These are phyloP conservation scores for Leishmania martiniquensis DNA, from an alignment of 208 protist species.

Conservation along the genomic window DNA sequence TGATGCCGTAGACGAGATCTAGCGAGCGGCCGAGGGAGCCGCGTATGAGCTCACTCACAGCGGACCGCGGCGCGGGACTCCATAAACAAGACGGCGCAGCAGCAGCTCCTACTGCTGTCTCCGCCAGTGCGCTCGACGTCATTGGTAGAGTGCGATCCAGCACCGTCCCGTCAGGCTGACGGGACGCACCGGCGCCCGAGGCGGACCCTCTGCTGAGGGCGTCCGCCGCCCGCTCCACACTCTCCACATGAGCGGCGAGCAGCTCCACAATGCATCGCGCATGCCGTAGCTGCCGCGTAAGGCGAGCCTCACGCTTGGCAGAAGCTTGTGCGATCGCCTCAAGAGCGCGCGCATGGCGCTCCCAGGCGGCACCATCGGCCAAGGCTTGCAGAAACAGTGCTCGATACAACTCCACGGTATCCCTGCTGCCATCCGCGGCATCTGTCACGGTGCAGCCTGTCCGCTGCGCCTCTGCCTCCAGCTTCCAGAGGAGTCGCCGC, in stretches of 20 bases:
- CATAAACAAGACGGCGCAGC: neutral
- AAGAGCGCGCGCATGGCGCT: slow-evolving; percentile 11
- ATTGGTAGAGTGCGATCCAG: neutral
- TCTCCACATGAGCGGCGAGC: slow-evolving; percentile 16
- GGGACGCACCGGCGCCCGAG: neutral
- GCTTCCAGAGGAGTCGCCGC: slow-evolving; percentile 2
- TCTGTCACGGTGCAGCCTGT: neutral
- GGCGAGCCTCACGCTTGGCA: slow-evolving; percentile 10
- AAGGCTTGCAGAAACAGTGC: slow-evolving; percentile 26
- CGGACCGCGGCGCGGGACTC: slow-evolving; percentile 1
- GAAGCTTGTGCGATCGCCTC: slow-evolving; percentile 2
- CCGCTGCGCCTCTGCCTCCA: neutral
- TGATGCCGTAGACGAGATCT: slow-evolving; percentile 6
- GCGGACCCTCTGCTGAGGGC: neutral
- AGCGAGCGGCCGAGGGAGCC: slow-evolving; percentile 20
- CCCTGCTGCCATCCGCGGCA: neutral
- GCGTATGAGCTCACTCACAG: slow-evolving; percentile 21
- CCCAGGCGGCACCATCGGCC: slow-evolving; percentile 23
- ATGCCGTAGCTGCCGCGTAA: slow-evolving; percentile 14
- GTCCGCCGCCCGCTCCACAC: neutral
- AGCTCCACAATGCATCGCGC: slow-evolving; percentile 5
- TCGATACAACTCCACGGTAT: slow-evolving; percentile 11
- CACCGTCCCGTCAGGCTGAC: neutral
- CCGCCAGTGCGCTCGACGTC: neutral
- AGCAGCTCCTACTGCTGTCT: neutral